phyloP scores from a whole-genome alignment of 2,329 filamentous ascomycete species.

The Scedosporium dehoogii region DNA sequence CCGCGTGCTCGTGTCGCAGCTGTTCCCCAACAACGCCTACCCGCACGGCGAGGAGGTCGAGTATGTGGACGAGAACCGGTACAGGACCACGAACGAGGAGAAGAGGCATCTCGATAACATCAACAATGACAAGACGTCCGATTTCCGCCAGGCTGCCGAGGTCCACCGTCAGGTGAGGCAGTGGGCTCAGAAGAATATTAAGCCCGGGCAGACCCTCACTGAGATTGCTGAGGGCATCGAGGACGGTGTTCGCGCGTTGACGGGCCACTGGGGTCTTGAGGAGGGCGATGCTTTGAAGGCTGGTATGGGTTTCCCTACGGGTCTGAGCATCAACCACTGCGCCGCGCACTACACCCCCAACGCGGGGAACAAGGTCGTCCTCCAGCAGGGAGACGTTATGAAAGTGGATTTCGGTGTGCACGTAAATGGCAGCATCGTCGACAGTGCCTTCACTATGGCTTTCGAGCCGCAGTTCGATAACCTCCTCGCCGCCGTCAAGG shows the following conservation, averaged over 20 bases:
- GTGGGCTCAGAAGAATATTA: constrained; percentile 66
- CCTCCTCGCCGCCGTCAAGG: constrained; percentile 62
- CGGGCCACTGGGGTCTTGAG: constrained; percentile 60
- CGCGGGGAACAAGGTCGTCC: constrained; percentile 65
- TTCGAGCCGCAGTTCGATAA: constrained; percentile 69
- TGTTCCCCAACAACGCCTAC: constrained; percentile 65
- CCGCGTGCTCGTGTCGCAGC: constrained; percentile 59
- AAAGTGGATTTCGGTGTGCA: constrained; percentile 79
- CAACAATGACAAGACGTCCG: constrained; percentile 63
- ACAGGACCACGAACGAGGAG: constrained; percentile 74
- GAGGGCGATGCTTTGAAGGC: constrained; percentile 64
- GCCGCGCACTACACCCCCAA: constrained; percentile 75
- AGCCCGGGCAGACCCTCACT: constrained; percentile 63
- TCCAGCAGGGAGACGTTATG: constrained; percentile 66
- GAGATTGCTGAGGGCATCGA: constrained; percentile 77
- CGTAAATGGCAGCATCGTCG: constrained; percentile 69
- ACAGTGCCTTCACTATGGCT: constrained; percentile 70
- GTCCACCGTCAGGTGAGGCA: constrained; percentile 69
- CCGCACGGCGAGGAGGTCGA: constrained; percentile 71
- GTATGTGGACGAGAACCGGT: constrained; percentile 67
- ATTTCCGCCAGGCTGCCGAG: constrained; percentile 68
- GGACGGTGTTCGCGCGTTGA: constrained; percentile 60
- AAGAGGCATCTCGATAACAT: constrained; percentile 71
- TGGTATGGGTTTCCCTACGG: constrained; percentile 72
- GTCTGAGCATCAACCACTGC: constrained; percentile 67